phyloP scores from a whole-genome alignment of 257 asterid genomes.

The Cinchona pubescens region DNA sequence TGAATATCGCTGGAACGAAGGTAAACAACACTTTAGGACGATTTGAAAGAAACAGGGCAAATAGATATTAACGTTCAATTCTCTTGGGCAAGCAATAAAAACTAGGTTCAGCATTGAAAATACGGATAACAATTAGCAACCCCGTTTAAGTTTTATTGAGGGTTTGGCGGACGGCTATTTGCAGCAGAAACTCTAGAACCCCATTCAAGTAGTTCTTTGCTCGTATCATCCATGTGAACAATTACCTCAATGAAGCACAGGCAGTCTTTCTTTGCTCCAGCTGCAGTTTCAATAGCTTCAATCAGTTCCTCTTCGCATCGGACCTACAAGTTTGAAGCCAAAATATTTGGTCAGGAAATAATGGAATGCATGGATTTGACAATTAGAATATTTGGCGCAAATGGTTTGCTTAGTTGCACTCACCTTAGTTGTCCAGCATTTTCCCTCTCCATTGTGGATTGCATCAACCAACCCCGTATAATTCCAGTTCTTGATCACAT shows the following conservation, averaged over 20 bases:
- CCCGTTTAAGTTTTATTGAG: slow-evolving; percentile 43
- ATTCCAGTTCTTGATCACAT: slow-evolving; percentile 87
- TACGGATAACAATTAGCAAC: neutral
- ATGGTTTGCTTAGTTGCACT: slow-evolving; percentile 2
- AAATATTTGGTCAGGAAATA: neutral
- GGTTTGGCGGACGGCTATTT: slow-evolving; percentile 77
- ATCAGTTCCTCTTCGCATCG: slow-evolving; percentile 59
- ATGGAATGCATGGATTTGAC: neutral
- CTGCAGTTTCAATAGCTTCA: slow-evolving; percentile 59
- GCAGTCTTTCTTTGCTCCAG: slow-evolving; percentile 50
- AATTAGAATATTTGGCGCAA: neutral
- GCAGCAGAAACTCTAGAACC: slow-evolving; percentile 84
- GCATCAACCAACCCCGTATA: slow-evolving; percentile 75
- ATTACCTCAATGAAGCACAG: slow-evolving; percentile 78
- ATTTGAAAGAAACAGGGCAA: neutral
- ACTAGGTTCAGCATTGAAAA: neutral
- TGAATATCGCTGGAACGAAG: neutral
- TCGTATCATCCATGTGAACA: slow-evolving; percentile 81
- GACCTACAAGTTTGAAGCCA: slow-evolving; percentile 33
- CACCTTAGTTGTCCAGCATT: slow-evolving; percentile 88
- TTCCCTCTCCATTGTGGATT: slow-evolving; percentile 74
- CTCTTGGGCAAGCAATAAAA: neutral
- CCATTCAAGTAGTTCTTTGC: slow-evolving; percentile 90
- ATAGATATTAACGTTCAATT: neutral
- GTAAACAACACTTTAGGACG: neutral